Evolutionary conservation across 1,284 basidiomycete species (phyloP).

Genomic region (Inonotus hispidus): DNA sequence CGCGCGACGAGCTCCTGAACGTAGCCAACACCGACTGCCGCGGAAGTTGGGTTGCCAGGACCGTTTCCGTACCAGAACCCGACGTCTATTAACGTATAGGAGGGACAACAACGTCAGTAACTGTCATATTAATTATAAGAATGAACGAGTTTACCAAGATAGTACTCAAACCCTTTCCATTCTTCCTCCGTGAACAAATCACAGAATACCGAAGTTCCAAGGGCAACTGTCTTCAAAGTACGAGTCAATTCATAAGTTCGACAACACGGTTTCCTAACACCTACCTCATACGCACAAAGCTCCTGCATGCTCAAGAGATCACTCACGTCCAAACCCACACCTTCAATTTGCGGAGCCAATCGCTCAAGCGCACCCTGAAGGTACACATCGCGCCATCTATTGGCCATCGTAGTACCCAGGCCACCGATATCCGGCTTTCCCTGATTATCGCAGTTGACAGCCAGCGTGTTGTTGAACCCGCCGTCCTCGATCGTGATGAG

Average conservation of each 20-base stretch:
- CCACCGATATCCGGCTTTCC: constrained; percentile 30
- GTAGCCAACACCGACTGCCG: constrained; percentile 75
- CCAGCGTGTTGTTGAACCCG: constrained; percentile 56
- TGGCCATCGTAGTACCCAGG: constrained; percentile 38
- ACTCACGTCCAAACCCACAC: constrained; percentile 48
- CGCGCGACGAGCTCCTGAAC: constrained; percentile 83
- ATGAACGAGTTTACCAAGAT: constrained; percentile 41
- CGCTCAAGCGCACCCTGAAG: constrained; percentile 51
- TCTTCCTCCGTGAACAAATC: constrained; percentile 53
- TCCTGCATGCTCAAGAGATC: constrained; percentile 52
- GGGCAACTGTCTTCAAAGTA: constrained; percentile 47
- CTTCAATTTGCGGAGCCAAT: constrained; percentile 56
- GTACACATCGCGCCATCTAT: constrained; percentile 51
- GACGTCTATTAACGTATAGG: constrained; percentile 28
- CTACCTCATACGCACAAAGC: constrained; percentile 54
- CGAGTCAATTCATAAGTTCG: constrained; percentile 11
- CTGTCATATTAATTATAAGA: neutral
- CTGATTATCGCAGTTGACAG: constrained; percentile 39
- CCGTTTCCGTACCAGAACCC: constrained; percentile 52
- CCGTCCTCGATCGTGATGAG: constrained; percentile 46
- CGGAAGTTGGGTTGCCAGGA: constrained; percentile 42
- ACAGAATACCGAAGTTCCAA: constrained; percentile 75
- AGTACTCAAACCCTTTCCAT: constrained; percentile 64
- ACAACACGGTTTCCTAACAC: neutral
- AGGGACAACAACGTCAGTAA: constrained; percentile 28